A percentile compares a stretch with the other conserved stretches of the same genome.
Conservation (phyloP, 78 protist species). For the Tieghemostelium lacteum region DNA sequence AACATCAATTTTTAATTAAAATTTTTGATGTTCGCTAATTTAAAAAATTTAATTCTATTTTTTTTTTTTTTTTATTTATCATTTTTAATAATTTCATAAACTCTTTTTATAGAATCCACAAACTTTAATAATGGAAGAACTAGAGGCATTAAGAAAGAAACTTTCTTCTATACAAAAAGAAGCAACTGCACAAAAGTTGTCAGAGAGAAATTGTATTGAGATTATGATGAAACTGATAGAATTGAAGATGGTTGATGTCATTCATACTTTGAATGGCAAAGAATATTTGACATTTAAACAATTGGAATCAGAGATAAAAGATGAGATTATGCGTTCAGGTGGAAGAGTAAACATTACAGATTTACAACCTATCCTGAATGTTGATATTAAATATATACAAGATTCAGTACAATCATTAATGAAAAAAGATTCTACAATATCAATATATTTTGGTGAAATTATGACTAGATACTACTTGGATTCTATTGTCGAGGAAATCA, state of each 20-base stretch:
- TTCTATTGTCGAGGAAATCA: conserved; percentile 76
- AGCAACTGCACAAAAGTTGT: conserved; percentile 43
- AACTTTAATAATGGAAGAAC: too few relatives aligned
- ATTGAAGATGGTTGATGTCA: conserved; percentile 56
- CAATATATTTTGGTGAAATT: conserved; percentile 61
- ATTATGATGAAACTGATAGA: conserved; percentile 78
- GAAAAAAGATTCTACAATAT: conserved; percentile 11
- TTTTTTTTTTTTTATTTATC: too few relatives aligned
- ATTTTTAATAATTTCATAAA: too few relatives aligned
- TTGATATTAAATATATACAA: conserved; percentile 79
- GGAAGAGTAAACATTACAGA: conserved; percentile 84
- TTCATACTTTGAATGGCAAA: conserved; percentile 83
- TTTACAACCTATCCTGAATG: conserved; percentile 75
- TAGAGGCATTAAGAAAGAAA: conserved; percentile 52
- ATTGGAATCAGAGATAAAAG: conserved; percentile 80
- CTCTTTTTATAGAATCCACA: too few relatives aligned
- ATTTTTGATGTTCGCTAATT: too few relatives aligned
- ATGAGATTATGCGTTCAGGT: conserved; percentile 80
- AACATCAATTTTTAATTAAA: too few relatives aligned
- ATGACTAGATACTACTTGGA: conserved; percentile 79
- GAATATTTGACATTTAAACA: conserved; percentile 88
- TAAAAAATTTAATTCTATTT: too few relatives aligned
- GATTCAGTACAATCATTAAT: conserved; percentile 17
- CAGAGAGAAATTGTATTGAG: conserved; percentile 87
- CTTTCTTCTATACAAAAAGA: conserved; percentile 45